These are phyloP conservation scores for Barnettozyma sucrosica DNA, from an alignment of 805 yeast species.

Conservation along the genomic window DNA sequence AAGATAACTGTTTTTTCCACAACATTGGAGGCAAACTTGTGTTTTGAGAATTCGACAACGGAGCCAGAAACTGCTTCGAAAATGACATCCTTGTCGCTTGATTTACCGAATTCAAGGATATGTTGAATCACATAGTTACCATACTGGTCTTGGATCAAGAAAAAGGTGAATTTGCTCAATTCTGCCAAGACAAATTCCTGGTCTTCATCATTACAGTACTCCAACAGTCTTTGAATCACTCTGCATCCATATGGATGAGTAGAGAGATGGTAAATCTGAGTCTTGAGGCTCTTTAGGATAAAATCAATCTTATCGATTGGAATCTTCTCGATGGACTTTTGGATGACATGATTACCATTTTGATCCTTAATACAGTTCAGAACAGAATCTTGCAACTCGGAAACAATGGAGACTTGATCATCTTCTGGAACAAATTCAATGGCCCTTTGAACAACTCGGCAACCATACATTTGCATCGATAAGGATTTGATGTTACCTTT, in stretches of 20 bases:
- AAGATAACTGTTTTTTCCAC: constrained; percentile 87
- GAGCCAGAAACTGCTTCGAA: constrained; percentile 63
- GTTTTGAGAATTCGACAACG: constrained; percentile 82
- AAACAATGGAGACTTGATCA: constrained; percentile 62
- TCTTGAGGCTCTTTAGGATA: constrained; percentile 63
- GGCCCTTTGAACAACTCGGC: constrained; percentile 94
- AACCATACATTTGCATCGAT: constrained; percentile 94
- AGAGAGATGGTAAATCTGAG: constrained; percentile 74
- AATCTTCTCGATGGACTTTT: constrained; percentile 83
- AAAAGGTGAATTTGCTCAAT: constrained; percentile 63
- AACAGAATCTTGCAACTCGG: constrained; percentile 61
- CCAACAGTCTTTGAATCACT: constrained; percentile 88
- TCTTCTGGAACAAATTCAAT: constrained; percentile 61
- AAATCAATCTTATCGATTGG: constrained; percentile 68
- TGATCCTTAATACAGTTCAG: constrained; percentile 82
- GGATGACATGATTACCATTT: constrained; percentile 97
- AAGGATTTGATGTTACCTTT: constrained; percentile 66
- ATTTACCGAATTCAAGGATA: constrained; percentile 77
- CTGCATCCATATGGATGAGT: constrained; percentile 98
- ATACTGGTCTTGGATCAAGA: constrained; percentile 88
- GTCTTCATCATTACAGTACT: constrained; percentile 62
- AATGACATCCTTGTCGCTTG: constrained; percentile 53
- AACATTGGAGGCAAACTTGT: constrained; percentile 96
- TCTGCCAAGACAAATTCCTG: constrained; percentile 65
- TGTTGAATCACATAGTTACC: constrained; percentile 98